Evolutionary conservation across 257 asterid genomes (phyloP).

Genomic region (Thymus mandschuricus): DNA sequence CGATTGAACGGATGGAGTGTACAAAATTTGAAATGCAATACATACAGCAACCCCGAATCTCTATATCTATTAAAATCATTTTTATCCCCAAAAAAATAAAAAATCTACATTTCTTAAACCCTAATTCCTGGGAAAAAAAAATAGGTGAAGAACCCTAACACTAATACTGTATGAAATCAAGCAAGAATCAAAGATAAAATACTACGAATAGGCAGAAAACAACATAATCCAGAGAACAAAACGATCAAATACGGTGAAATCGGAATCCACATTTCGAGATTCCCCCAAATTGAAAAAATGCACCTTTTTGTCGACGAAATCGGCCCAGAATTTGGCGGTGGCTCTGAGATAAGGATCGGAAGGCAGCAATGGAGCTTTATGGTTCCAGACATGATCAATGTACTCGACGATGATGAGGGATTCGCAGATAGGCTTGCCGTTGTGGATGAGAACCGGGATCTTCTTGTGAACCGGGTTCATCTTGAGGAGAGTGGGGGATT

Average conservation of each 20-base stretch:
- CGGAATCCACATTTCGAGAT: background rate
- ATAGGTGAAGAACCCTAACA: background rate
- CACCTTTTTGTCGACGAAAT: slow-evolving; percentile 59
- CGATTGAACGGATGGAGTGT: too few relatives aligned
- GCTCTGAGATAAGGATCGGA: slow-evolving; percentile 53
- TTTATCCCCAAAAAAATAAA: background rate
- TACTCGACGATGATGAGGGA: slow-evolving; percentile 56
- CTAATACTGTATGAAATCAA: background rate
- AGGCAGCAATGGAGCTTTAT: slow-evolving; percentile 50
- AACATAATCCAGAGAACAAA: too few relatives aligned
- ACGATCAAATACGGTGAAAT: background rate
- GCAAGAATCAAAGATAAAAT: background rate
- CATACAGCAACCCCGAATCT: background rate
- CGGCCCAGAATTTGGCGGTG: slow-evolving; percentile 59
- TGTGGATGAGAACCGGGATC: slow-evolving; percentile 60
- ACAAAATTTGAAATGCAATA: background rate
- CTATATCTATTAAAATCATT: background rate
- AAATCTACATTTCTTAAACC: background rate
- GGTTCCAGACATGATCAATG: slow-evolving; percentile 59
- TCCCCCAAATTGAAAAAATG: background rate
- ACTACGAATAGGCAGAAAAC: background rate
- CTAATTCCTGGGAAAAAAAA: background rate
- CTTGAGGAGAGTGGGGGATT: slow-evolving; percentile 45
- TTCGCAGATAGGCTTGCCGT: slow-evolving; percentile 60
- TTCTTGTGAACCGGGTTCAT: slow-evolving; percentile 63